Conservation (phyloP, 2,329 filamentous ascomycete genomes). For the Diaporthe caulivora region DNA sequence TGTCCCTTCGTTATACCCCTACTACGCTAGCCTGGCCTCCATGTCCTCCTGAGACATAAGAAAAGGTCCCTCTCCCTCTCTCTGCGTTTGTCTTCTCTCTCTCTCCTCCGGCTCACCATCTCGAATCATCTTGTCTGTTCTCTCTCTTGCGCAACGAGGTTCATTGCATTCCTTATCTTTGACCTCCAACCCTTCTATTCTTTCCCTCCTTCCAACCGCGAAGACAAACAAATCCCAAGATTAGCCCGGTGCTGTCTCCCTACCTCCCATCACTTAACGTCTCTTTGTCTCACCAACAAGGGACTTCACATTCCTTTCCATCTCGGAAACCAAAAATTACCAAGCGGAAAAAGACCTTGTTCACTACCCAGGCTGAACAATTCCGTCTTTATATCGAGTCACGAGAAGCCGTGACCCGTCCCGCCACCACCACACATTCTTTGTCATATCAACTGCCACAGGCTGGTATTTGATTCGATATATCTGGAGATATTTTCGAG, state of each 20-base stretch:
- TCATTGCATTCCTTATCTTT: constrained; percentile 31
- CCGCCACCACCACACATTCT: constrained; percentile 28
- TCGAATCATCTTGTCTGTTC: constrained; percentile 26
- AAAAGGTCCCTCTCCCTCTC: constrained; percentile 28
- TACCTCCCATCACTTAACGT: neutral
- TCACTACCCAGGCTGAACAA: constrained; percentile 1
- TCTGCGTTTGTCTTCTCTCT: too few species aligned
- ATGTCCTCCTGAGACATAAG: constrained; percentile 28
- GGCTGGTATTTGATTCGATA: constrained; percentile 28
- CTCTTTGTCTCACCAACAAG: constrained; percentile 26
- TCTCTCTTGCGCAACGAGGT: constrained; percentile 25
- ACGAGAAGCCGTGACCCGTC: constrained; percentile 5
- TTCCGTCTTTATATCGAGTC: neutral
- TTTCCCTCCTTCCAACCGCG: constrained; percentile 24
- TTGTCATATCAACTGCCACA: constrained; percentile 22
- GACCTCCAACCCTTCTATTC: constrained; percentile 22
- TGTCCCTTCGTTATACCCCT: constrained; percentile 29
- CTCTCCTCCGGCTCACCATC: constrained; percentile 8
- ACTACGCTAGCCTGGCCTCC: constrained; percentile 18
- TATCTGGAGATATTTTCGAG: constrained; percentile 2
- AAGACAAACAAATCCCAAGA: constrained; percentile 11
- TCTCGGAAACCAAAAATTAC: neutral
- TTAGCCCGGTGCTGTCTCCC: constrained; percentile 18
- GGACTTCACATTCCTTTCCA: constrained; percentile 18
- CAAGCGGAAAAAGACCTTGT: constrained; percentile 14